Base-by-base conservation (phyloP, 768 basidiomycete species). In the Epithele typhae region DNA sequence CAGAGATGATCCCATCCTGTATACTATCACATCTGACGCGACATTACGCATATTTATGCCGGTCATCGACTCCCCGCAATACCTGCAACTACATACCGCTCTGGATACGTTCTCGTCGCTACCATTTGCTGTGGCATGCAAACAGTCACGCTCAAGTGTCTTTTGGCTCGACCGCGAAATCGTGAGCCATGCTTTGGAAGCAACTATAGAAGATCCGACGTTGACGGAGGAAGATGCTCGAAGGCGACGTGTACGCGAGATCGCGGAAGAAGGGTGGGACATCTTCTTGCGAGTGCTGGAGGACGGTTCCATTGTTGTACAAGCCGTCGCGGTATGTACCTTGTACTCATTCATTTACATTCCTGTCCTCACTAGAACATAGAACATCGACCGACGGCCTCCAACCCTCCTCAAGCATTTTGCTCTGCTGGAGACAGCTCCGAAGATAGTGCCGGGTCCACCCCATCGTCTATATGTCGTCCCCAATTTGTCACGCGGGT, bases 351-450 rank as follows among this genome's bases (percentile, higher is more conserved):
- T 21, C 36, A 25, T 18, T 5, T 17, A 30, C 9, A 25, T 9
- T 12, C 19, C 3, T n/a, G 7, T 30, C 14, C 27, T 14, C 27
- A 30, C 27, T 7, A 30, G 27, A 30, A 19, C 8, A 36, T 53
- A 94, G 92, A 92, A 95, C 65, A 81, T 96, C 54, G 92, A 95
- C 59, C 75, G 87, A 14, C 78, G 84, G 54, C 93, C 93, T 6
- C 93, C 93, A 8, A 91, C 88, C 3, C 71, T 92, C 3, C 70
- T 92, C 23, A 79, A 76, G 58, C 82, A 85, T 49, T 87, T 89
- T 63, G 81, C 78, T 3, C 65, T 92, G 17, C 79, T 87, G 37
- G 82, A 87, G 47, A 77, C 79, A 1, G 70, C 69, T 14, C 74
- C 82, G 14, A 67, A 67, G 10, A 60, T 73, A 14, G 66, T 85